Base-by-base conservation (phyloP, 2,329 filamentous ascomycete genomes). In the Phialocephala subalpina region DNA sequence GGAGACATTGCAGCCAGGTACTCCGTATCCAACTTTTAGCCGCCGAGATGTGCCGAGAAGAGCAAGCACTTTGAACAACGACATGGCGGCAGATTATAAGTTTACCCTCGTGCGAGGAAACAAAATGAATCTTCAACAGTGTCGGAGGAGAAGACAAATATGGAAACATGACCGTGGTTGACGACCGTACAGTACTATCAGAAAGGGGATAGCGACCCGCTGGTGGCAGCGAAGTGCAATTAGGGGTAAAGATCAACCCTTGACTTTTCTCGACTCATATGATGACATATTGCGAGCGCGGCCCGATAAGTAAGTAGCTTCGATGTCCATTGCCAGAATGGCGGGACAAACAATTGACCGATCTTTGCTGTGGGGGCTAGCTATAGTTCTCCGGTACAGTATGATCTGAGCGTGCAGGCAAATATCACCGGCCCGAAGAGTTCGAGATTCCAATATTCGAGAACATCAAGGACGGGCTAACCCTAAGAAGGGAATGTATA, bases 261-360 rank as follows among this genome's bases (percentile, higher is more conserved):
- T 36, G 55, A 22, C 55, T 11, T 20, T 22, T 57, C 55, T 35
- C 20, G 33, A 35, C n/a, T 12, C 18, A 40, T 38, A 57, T 57
- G 55, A 57, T 57, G 55, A 57, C 55, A 57, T 57, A n/a, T 36
- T 36, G 55, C 16, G n/a, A 20, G 29, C 18, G 25, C 55, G 55
- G 55, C 16, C 55, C 55, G 55, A 57, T 57, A 33, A 56, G 27
- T 57, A 33, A 56, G 27, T 56, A 35, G 35, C 8, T n/a, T 40
- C 55, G 55, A 57, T 38, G 55, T 11, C 55, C 29, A 36, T 57
- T 57, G 55, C 55, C 29, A 57, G 55, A 25, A 57, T 40, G 55
- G 55, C 55, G 29, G 29, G 55, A 57, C 35, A 56, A 35, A 35
- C 11, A 25, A 38, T 40, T 33, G 55, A 57, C 55, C 55, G 29